Evolutionary conservation across 73 alveolate species (phyloP).

Genomic region (Paramecium biaurelia): DNA sequence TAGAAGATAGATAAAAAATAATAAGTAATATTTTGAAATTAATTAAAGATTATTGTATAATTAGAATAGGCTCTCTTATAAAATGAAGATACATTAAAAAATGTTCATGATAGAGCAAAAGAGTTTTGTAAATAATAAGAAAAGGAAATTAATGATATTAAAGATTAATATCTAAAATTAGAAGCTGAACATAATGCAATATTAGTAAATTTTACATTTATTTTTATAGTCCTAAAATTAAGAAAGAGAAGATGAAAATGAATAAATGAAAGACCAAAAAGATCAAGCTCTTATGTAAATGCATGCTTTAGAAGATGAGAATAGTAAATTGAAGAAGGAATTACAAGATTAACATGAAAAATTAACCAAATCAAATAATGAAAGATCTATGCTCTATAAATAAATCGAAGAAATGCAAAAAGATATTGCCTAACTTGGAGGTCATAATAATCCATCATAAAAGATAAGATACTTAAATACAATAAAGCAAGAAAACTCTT

Average conservation of each 20-base stretch:
- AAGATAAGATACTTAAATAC: constrained; percentile 15
- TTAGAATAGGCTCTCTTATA: constrained; percentile 25
- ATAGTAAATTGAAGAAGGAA: not conserved
- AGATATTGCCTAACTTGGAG: constrained; percentile 24
- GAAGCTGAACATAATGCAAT: constrained; percentile 54
- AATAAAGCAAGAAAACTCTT: constrained; percentile 14
- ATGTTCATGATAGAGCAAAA: constrained; percentile 48
- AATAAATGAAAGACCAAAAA: constrained; percentile 25
- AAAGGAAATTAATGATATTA: constrained; percentile 35
- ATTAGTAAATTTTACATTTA: not conserved
- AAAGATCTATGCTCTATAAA: constrained; percentile 13
- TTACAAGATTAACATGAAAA: not conserved
- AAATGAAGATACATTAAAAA: constrained; percentile 28
- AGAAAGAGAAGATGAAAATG: constrained; percentile 53
- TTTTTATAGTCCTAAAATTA: not conserved
- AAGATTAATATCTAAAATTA: constrained; percentile 32
- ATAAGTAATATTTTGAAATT: not conserved
- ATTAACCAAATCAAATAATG: constrained; percentile 5
- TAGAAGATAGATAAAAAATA: constrained; percentile 8
- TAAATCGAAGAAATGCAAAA: constrained; percentile 36
- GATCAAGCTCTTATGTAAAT: not conserved
- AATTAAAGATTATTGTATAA: not conserved
- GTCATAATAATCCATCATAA: constrained; percentile 39
- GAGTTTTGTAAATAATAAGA: constrained; percentile 40
- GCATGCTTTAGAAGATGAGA: not conserved